Evolutionary conservation across 768 basidiomycete species (phyloP).

Genomic region (Paxillus ammoniavirescens): DNA sequence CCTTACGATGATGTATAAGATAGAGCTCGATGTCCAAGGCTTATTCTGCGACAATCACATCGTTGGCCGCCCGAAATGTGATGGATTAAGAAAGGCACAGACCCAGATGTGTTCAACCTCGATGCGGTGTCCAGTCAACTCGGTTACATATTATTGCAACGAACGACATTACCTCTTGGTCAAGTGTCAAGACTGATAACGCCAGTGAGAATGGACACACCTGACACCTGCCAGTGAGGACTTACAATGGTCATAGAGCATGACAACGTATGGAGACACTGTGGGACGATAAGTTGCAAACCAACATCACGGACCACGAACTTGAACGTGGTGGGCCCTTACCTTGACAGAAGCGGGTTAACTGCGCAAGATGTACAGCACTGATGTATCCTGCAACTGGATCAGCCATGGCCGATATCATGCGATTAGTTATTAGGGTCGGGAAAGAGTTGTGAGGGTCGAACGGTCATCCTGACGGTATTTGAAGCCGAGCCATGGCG

Average conservation of each 20-base stretch:
- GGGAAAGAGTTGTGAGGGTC: no score
- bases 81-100: background rate
- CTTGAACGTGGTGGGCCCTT: background rate
- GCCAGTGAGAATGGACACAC: background rate
- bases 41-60: background rate
- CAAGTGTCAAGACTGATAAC: background rate
- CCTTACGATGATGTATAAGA: conserved; percentile 2
- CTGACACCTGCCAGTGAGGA: background rate
- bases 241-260: conserved; percentile 6
- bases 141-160: background rate
- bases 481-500: no score
- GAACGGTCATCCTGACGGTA: no score
- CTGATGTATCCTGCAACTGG: background rate
- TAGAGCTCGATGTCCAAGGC: background rate
- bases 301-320: background rate
- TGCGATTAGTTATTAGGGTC: background rate
- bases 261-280: conserved; percentile 1
- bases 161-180: background rate
- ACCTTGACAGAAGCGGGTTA: conserved; percentile 5
- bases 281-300: background rate
- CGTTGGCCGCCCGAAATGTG: background rate
- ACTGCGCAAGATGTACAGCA: background rate
- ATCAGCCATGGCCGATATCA: background rate
- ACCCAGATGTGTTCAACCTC: conserved; percentile 6
- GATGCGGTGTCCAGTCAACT: background rate